phyloP scores from a whole-genome alignment of 2,329 filamentous ascomycete genomes.

The Ilyonectria sp. region DNA sequence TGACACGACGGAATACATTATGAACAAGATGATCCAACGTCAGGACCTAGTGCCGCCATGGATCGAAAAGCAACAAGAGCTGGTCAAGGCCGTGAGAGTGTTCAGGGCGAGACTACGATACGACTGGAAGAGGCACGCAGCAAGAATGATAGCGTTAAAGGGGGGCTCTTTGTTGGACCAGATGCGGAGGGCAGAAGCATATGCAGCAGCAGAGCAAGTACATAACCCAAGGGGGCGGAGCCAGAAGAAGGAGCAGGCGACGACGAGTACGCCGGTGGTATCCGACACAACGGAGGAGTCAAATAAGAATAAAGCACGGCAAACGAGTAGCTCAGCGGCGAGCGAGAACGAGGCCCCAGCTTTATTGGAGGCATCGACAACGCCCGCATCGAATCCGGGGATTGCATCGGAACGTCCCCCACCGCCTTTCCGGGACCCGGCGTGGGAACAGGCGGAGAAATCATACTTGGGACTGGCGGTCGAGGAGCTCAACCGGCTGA shows the following conservation, averaged over 20 bases:
- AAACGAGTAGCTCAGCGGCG: conserved; percentile 1
- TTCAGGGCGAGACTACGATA: conserved; percentile 83
- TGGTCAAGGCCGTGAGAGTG: conserved; percentile 76
- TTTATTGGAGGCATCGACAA: not conserved
- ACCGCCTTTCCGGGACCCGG: conserved; percentile 81
- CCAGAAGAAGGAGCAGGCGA: conserved; percentile 62
- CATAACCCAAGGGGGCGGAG: conserved; percentile 69
- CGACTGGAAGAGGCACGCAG: conserved; percentile 89
- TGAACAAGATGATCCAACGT: conserved; percentile 98
- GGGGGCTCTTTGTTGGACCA: conserved; percentile 84
- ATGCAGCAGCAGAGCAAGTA: conserved; percentile 81
- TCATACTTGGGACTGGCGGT: conserved; percentile 85
- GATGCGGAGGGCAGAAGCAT: conserved; percentile 78
- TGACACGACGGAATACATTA: conserved; percentile 96
- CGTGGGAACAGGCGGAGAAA: conserved; percentile 81
- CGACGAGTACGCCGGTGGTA: conserved; percentile 64
- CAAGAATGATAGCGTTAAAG: conserved; percentile 81
- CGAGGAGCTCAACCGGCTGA: conserved; percentile 82
- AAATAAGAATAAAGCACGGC: conserved; percentile 46
- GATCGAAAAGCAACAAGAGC: conserved; percentile 98
- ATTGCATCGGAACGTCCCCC: conserved; percentile 37
- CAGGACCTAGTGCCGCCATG: conserved; percentile 97
- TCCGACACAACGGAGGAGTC: conserved; percentile 61
- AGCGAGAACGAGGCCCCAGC: not conserved
- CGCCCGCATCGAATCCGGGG: conserved; percentile 17